A percentile compares a stretch with the other conserved stretches of the same genome.
These are phyloP conservation scores for Salvia rosmarinus DNA, from an alignment of 257 asterid genomes.

Conservation along the genomic window DNA sequence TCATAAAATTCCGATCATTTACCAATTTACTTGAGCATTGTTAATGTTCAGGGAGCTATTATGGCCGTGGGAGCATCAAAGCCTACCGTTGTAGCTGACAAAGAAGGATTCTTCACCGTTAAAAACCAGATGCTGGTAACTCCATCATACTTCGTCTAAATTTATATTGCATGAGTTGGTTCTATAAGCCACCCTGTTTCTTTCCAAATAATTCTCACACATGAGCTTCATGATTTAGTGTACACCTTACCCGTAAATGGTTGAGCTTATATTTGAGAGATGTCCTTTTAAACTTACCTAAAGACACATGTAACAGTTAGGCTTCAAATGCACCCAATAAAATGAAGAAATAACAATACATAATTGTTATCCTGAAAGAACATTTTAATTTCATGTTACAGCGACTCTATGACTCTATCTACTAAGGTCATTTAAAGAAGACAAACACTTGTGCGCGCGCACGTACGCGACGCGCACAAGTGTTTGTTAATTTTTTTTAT, in stretches of 20 bases:
- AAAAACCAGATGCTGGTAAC: slow-evolving; percentile 80
- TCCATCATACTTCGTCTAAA: slow-evolving; percentile 17
- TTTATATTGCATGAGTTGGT: neutral
- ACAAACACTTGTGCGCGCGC: too few species aligned
- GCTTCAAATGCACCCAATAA: slow-evolving; percentile 3
- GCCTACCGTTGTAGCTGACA: slow-evolving; percentile 63
- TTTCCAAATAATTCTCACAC: neutral
- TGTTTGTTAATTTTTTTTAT: too few species aligned
- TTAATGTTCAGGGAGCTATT: slow-evolving; percentile 62
- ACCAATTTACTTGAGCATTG: neutral
- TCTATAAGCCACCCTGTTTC: neutral
- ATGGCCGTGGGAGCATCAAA: slow-evolving; percentile 93
- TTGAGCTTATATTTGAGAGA: neutral
- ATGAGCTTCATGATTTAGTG: neutral
- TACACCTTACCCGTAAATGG: neutral
- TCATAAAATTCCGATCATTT: neutral
- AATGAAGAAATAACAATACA: neutral
- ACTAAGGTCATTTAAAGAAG: neutral
- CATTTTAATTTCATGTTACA: neutral
- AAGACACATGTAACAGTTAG: neutral
- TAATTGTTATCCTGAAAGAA: neutral
- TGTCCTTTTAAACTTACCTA: neutral
- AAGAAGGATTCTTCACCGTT: slow-evolving; percentile 75
- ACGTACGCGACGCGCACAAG: too few species aligned
- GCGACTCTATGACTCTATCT: neutral